Evolutionary conservation across 768 basidiomycete genomes (phyloP), one percentile per base, ranked within the genome.

Genomic region (Lyophyllum semitale): DNA sequence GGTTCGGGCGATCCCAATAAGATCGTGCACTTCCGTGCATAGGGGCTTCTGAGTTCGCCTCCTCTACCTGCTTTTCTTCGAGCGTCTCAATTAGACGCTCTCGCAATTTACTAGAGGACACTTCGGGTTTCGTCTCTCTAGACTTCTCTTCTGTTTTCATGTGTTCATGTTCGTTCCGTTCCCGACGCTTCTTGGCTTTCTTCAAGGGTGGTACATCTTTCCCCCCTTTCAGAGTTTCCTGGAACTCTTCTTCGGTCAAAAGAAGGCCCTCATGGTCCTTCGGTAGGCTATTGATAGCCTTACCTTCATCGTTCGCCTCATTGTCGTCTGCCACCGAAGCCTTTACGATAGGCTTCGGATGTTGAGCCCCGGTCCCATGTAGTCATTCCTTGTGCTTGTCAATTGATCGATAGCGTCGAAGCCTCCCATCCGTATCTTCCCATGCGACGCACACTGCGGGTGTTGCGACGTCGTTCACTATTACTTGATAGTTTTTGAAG

Each of bases 401-500:
- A 8, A 48, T 50, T 3, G 40, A 26, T 18, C 53, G 27, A 32
- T 55, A 17, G 2, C 44, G 18, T 2, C 25, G 18, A 18, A 51
- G 4, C 6, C 25, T 9, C 4, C 32, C 46, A 37, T 54, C 46
- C 0, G 26, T 52, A 15, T 53, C 38, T 2, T 17, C 13, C 23
- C 38, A 5, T 0, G 30, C 29, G 0, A 58, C 46, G 2, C n/a
- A 12, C 11, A 42, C 27, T 3, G 53, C 57, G 2, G 52, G 44
- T 4, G 44, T 18, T 2, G 35, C 20, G 13, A 30, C 8, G 2
- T 61, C 64, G 22, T 51, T 46, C 0, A 66, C 27, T 1, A 26
- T 7, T 6, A 70, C 51, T 1, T 38, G 18, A n/a, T 66, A 46
- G 0, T 49, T 46, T 0, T 46, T 52, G 37, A 73, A 70, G 53